Evolutionary conservation across 78 protist species (phyloP).

Genomic region (Capsaspora owczarzaki): DNA sequence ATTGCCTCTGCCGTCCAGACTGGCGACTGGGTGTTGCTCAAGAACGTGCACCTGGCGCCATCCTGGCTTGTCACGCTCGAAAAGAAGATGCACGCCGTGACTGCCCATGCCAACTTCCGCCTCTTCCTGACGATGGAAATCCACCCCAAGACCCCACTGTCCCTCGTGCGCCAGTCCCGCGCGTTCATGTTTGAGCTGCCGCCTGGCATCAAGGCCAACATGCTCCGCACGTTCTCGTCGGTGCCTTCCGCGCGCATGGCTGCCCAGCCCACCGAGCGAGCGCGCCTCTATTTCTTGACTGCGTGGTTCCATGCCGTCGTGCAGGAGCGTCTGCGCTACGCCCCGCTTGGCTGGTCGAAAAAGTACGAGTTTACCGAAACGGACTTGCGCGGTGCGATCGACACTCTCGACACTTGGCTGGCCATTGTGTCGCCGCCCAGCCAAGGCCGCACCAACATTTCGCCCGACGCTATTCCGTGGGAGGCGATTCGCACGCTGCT

Average conservation of each 20-base stretch:
- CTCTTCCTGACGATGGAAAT: constrained; percentile 74
- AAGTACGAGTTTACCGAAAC: constrained; percentile 82
- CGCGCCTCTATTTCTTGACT: constrained; percentile 82
- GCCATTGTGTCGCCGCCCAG: constrained; percentile 43
- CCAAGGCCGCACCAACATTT: constrained; percentile 23
- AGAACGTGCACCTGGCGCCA: constrained; percentile 59
- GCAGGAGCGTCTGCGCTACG: constrained; percentile 83
- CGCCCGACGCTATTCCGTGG: constrained; percentile 65
- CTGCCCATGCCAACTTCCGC: constrained; percentile 54
- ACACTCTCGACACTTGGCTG: constrained; percentile 84
- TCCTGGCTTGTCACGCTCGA: constrained; percentile 41
- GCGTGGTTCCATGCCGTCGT: constrained; percentile 92
- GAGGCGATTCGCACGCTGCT: constrained; percentile 64
- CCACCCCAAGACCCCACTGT: constrained; percentile 47
- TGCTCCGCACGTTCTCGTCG: constrained; percentile 47
- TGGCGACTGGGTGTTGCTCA: constrained; percentile 62
- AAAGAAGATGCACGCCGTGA: neutral
- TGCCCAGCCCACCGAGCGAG: constrained; percentile 59
- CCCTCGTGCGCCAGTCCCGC: constrained; percentile 64
- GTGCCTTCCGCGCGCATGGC: constrained; percentile 1
- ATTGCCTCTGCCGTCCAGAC: constrained; percentile 27
- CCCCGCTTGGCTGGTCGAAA: constrained; percentile 93
- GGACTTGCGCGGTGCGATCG: constrained; percentile 79
- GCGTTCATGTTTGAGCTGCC: constrained; percentile 72
- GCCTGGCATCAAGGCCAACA: constrained; percentile 70